Evolutionary conservation across 2,329 filamentous ascomycete species (phyloP).

Genomic region (Ascochyta lentis): DNA sequence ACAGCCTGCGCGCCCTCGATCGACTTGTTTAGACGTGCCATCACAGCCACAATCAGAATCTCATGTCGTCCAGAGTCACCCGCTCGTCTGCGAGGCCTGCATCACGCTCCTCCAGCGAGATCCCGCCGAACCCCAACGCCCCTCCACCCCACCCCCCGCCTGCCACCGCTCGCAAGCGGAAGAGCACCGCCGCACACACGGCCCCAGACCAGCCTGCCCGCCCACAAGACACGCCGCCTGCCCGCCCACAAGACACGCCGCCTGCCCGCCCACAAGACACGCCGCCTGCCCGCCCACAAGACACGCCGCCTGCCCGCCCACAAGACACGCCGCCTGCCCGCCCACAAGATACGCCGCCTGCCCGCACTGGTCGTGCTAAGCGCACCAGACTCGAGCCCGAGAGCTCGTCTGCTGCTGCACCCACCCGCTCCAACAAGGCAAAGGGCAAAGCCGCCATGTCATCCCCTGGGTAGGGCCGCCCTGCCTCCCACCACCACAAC

Average conservation of each 20-base stretch:
- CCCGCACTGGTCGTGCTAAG: slow-evolving; percentile 53
- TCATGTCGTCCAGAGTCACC: slow-evolving; percentile 97
- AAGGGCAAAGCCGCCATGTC: slow-evolving; percentile 74
- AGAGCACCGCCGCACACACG: slow-evolving; percentile 61
- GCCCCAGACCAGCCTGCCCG: slow-evolving; percentile 57
- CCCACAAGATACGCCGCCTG: too few relatives aligned
- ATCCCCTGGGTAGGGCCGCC: slow-evolving; percentile 65
- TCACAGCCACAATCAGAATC: slow-evolving; percentile 54
- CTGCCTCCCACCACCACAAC: neutral
- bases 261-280: too few relatives aligned
- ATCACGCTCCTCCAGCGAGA: slow-evolving; percentile 62
- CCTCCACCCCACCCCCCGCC: slow-evolving; percentile 55
- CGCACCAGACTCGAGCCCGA: slow-evolving; percentile 70
- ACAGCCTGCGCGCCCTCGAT: slow-evolving; percentile 39
- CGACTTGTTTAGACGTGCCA: slow-evolving; percentile 26
- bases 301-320: too few relatives aligned
- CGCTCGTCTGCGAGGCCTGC: slow-evolving; percentile 92
- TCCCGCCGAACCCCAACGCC: slow-evolving; percentile 48
- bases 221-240: slow-evolving; percentile 38
- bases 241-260: slow-evolving; percentile 21
- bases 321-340: too few relatives aligned
- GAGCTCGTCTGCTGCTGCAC: slow-evolving; percentile 48
- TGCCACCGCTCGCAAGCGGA: slow-evolving; percentile 74
- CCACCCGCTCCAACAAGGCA: slow-evolving; percentile 60
- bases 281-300: too few relatives aligned